These are phyloP conservation scores for Russula sp. DNA, from an alignment of 768 basidiomycete species.

Conservation along the genomic window DNA sequence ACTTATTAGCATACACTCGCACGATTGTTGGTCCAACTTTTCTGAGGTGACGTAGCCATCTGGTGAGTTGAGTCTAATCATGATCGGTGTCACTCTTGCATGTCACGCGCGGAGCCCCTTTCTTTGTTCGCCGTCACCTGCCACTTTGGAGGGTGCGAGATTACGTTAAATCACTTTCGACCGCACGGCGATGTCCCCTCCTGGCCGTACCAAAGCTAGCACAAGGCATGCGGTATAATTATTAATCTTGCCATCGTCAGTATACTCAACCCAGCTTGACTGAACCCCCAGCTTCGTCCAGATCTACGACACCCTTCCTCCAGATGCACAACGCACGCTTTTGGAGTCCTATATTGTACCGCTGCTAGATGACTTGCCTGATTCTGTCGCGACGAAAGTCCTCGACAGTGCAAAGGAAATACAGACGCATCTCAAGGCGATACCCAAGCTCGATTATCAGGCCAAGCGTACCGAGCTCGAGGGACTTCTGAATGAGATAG, in stretches of 20 bases:
- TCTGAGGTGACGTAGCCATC: neutral
- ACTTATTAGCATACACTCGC: too few species aligned
- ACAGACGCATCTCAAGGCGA: slow-evolving; percentile 34
- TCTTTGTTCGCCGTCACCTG: neutral
- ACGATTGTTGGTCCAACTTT: neutral
- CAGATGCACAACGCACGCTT: slow-evolving; percentile 44
- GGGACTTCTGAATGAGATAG: slow-evolving; percentile 46
- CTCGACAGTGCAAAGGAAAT: slow-evolving; percentile 38
- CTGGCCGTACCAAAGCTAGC: neutral
- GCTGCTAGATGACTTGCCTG: slow-evolving; percentile 42
- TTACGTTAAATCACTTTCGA: neutral
- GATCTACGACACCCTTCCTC: slow-evolving; percentile 47
- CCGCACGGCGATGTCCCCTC: neutral
- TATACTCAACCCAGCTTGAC: neutral
- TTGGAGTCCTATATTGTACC: slow-evolving; percentile 46
- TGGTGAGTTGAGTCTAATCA: neutral
- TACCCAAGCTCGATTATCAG: slow-evolving; percentile 48
- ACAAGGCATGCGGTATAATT: neutral
- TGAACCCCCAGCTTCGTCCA: neutral
- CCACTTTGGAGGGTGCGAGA: neutral
- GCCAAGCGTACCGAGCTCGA: slow-evolving; percentile 52
- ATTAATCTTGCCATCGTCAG: neutral
- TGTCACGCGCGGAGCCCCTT: neutral
- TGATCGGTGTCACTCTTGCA: neutral
- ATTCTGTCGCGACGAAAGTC: slow-evolving; percentile 35